Base-by-base conservation (phyloP, 2,329 filamentous ascomycete species). In the Sporothrix globosa region DNA sequence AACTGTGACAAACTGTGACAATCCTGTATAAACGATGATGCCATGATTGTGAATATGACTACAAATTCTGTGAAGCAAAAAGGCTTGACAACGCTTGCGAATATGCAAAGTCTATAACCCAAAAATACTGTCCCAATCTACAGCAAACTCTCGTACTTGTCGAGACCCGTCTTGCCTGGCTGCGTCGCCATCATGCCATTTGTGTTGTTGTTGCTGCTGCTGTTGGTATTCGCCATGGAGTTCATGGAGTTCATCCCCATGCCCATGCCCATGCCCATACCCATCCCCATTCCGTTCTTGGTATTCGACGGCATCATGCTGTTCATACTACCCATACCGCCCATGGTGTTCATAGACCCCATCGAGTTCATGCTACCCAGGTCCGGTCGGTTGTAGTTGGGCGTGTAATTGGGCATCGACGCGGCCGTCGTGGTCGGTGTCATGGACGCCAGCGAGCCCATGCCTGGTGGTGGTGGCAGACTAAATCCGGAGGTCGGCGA, bases 121-220 rank as follows among this genome's bases (percentile, higher is more conserved):
- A 3, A 19, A 9, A 11, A 3, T 21, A 63, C 21, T 10, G 2
- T 24, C 24, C 30, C n/a, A 39, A 5, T 46, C 68, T 80, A 91
- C 74, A 91, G 78, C 74, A 91, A 77, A 80, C 89, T 91, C 78
- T 89, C 86, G 74, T 91, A 91, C 80, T 88, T 89, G 78, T 90
- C 88, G 79, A 91, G 80, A 0, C 88, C 88, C 5, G 84, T 83
- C 75, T 83, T 84, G 70, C 78, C 71, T 52, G 77, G 77, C 69
- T 78, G 80, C 50, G 72, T 76, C 30, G 76, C 73, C 74, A 78
- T 76, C 74, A 76, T 74, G 68, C 71, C 70, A 53, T 53, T 65
- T 50, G 21, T 41, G 24, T 13, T 60, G 39, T 71, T 63, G 14
- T 56, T 60, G 41, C 19, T 65, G 17, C 68, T 71, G 53, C 69